Percentiles rank a stretch among this genome's conserved stretches.
Evolutionary conservation across 2,329 filamentous ascomycete species (phyloP).

Genomic region (Tetracladium maxilliforme): DNA sequence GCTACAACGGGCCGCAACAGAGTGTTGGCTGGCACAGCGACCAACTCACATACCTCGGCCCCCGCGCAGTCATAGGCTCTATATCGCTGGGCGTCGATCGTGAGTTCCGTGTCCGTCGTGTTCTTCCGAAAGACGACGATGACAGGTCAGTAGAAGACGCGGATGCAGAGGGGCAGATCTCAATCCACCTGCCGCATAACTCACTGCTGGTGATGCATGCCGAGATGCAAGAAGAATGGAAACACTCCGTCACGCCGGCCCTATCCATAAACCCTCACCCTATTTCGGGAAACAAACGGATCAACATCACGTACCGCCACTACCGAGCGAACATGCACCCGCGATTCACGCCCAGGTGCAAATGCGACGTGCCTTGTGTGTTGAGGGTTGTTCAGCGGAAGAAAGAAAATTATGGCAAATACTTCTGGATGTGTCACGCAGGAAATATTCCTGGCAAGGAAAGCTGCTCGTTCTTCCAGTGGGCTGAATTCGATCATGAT

Average conservation of each 20-base stretch:
- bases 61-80: conserved; percentile 76
- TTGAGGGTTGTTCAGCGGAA: conserved; percentile 70
- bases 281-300: conserved; percentile 61
- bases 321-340: conserved; percentile 71
- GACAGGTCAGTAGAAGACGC: conserved; percentile 18
- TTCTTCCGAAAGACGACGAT: conserved; percentile 44
- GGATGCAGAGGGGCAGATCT: conserved; percentile 70
- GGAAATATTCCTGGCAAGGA: conserved; percentile 54
- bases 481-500: conserved; percentile 78
- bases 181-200: conserved; percentile 89
- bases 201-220: conserved; percentile 92
- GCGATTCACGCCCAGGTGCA: conserved; percentile 60
- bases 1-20: conserved; percentile 69
- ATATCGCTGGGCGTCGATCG: conserved; percentile 83
- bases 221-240: conserved; percentile 96
- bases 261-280: conserved; percentile 73
- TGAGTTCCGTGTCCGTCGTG: conserved; percentile 75
- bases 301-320: conserved; percentile 89
- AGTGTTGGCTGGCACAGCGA: conserved; percentile 88
- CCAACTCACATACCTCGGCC: conserved; percentile 84
- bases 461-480: conserved; percentile 66
- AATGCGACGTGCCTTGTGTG: conserved; percentile 52
- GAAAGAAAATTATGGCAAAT: conserved; percentile 60
- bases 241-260: conserved; percentile 69
- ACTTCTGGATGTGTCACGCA: conserved; percentile 91